A percentile compares a stretch with the other conserved stretches of the same genome.
phyloP scores from a whole-genome alignment of 2,329 filamentous ascomycete species.

The Ploettnerulaceae sp. region DNA sequence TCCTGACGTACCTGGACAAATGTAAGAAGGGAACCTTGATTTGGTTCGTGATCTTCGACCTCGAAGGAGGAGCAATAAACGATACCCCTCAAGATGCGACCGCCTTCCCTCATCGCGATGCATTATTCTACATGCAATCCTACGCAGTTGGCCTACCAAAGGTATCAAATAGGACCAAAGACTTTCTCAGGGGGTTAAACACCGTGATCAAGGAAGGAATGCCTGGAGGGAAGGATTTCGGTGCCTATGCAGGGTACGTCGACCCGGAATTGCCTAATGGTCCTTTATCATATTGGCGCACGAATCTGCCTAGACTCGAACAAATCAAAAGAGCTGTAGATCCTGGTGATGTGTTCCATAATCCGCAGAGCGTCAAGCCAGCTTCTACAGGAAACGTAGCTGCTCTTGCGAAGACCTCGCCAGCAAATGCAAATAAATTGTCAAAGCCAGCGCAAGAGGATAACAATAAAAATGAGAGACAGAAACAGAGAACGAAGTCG shows the following conservation, averaged over 20 bases:
- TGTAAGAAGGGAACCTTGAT: conserved; percentile 46
- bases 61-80: conserved; percentile 54
- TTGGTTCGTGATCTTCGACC: conserved; percentile 61
- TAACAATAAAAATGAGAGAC: no score
- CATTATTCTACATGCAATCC: conserved; percentile 50
- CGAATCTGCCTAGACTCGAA: conserved; percentile 42
- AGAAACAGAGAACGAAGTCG: no score
- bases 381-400: neutral
- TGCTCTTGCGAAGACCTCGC: no score
- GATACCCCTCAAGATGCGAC: conserved; percentile 52
- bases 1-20: conserved; percentile 51
- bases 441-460: no score
- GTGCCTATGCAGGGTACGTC: conserved; percentile 60
- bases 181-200: conserved; percentile 50
- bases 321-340: conserved; percentile 44
- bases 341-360: conserved; percentile 46
- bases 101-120: conserved; percentile 59
- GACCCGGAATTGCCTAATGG: conserved; percentile 41
- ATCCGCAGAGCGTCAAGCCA: conserved; percentile 15
- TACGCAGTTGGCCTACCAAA: conserved; percentile 38
- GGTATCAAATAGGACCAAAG: conserved; percentile 42
- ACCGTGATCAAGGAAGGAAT: conserved; percentile 38
- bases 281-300: conserved; percentile 23
- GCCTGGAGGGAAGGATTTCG: conserved; percentile 36
- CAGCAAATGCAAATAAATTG: no score